Conservation (phyloP, 768 basidiomycete genomes). For the Agrocybe chaxingu region DNA sequence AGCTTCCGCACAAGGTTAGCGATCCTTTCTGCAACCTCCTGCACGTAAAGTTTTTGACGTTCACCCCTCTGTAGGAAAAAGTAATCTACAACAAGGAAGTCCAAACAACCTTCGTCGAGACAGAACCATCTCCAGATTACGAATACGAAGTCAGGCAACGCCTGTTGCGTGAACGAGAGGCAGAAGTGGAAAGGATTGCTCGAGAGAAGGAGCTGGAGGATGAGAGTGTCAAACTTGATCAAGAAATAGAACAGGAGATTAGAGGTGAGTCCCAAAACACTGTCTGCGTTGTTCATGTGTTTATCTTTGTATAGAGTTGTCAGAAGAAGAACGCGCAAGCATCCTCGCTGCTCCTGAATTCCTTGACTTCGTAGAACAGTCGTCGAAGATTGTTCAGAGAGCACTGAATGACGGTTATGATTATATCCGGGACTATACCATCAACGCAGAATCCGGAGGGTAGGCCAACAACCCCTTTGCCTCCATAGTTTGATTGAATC, state of each 20-base stretch:
- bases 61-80: constrained; percentile 49
- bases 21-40: constrained; percentile 8
- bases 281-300: not conserved
- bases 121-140: constrained; percentile 43
- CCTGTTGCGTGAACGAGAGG: constrained; percentile 64
- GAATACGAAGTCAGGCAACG: constrained; percentile 79
- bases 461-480: constrained; percentile 32
- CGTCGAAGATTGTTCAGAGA: constrained; percentile 91
- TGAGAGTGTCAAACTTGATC: constrained; percentile 78
- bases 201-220: constrained; percentile 80
- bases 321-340: constrained; percentile 79
- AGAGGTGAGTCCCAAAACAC: constrained; percentile 44
- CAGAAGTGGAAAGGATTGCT: constrained; percentile 51
- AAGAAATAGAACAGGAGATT: constrained; percentile 85
- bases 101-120: constrained; percentile 69
- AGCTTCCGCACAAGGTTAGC: constrained; percentile 78
- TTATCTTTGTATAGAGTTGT: constrained; percentile 54
- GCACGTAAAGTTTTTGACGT: not conserved
- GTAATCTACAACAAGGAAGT: constrained; percentile 84
- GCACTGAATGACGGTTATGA: constrained; percentile 96
- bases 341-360: constrained; percentile 91
- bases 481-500: not conserved
- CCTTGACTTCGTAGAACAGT: constrained; percentile 89
- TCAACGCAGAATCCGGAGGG: constrained; percentile 82
- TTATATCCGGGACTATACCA: constrained; percentile 95